Percentiles rank a stretch among this genome's conserved stretches.
These are phyloP conservation scores for Zea luxurians DNA, from an alignment of 176 grass and related monocot genomes.

Conservation along the genomic window DNA sequence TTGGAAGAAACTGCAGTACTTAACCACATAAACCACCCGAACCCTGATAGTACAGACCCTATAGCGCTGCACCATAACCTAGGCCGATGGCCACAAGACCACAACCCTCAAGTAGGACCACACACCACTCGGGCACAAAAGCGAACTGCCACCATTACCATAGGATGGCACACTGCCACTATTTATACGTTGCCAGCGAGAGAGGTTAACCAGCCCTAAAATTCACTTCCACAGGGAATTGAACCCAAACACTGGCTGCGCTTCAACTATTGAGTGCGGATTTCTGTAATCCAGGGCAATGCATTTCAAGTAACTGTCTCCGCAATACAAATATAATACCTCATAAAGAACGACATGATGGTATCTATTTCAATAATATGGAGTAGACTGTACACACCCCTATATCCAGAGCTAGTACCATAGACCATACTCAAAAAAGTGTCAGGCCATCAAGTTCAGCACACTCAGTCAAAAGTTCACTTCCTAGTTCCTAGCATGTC, in stretches of 20 bases:
- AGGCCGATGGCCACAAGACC: neutral
- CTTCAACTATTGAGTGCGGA: neutral
- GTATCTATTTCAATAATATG: neutral
- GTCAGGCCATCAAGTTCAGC: neutral
- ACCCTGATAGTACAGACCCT: neutral
- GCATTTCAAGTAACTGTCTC: neutral
- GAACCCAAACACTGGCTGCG: neutral
- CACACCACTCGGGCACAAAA: neutral
- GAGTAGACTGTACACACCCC: neutral
- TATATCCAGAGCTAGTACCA: neutral
- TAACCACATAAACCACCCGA: neutral
- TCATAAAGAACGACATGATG: neutral
- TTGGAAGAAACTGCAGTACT: neutral
- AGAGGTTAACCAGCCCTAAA: neutral
- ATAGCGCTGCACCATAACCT: neutral
- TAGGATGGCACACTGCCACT: neutral
- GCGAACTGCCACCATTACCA: neutral
- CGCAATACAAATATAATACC: neutral
- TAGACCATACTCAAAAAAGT: constrained; percentile 19
- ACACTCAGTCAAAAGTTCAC: neutral
- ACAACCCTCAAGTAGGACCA: neutral
- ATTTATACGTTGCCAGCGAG: neutral
- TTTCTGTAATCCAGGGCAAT: neutral
- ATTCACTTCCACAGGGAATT: neutral
- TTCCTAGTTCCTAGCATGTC: neutral